Base-by-base conservation (phyloP, 2,329 filamentous ascomycete species). In the Aureobasidium pullulans region DNA sequence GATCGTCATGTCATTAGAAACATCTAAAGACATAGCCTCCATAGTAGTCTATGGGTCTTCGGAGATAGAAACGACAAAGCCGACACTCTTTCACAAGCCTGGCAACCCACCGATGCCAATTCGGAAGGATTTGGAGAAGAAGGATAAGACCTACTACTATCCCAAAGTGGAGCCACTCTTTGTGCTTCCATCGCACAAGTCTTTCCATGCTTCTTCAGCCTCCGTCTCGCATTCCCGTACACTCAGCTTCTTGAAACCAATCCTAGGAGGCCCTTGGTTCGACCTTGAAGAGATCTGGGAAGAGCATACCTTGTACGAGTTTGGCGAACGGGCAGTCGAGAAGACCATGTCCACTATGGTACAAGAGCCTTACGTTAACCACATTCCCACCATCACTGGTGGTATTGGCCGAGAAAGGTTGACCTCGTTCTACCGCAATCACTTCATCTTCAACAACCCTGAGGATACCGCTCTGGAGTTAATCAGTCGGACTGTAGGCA, bases 171-270 rank as follows among this genome's bases (percentile, higher is more conserved):
- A 69, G 2, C 76, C 75, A 1, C 66, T 68, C 0, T 83, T 82
- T 64, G 74, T 77, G 16, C 72, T 81, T 0, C 83, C 84, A 0
- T 77, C 78, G 8, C 75, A 80, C 43, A 48, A 66, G 0, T 70
- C 77, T 60, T 87, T 83, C 70, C 72, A 80, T 60, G 76, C 80
- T 61, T 70, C 76, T 4, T 73, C 79, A 0, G 86, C 85, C 34
- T 76, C 80, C 0, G 75, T 89, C 0, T 79, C 84, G 0, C 87
- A 91, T 67, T 88, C 86, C 0, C 79, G 88, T 1, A 84, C 77
- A 57, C 72, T 90, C 2, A 73, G 77, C 0, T 88, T 89, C 63
- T 66, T 91, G 7, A 90, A 89, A 66, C 78, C 79, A 5, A 73
- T 80, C 1, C 72, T 87, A 2, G 74, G 75, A 0, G 88, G 87